Percentiles rank a stretch among this genome's conserved stretches.
Conservation (phyloP, 2,329 filamentous ascomycete genomes). For the Fusarium haematococcum region DNA sequence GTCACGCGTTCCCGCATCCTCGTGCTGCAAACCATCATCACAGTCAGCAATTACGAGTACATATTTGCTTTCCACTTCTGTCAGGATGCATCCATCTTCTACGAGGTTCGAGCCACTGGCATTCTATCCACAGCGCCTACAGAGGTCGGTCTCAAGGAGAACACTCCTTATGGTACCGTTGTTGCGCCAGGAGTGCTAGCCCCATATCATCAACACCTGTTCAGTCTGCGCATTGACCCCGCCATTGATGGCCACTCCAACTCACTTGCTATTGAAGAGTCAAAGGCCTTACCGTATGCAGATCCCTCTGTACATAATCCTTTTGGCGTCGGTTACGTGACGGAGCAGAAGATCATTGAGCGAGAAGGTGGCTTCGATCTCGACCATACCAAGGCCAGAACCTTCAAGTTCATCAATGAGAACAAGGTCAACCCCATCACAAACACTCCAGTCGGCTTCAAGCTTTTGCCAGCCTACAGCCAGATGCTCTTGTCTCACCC, state of each 20-base stretch:
- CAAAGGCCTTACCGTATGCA: conserved; percentile 55
- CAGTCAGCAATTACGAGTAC: conserved; percentile 73
- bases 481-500: conserved; percentile 57
- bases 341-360: conserved; percentile 57
- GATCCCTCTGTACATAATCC: conserved; percentile 60
- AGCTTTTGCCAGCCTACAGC: conserved; percentile 59
- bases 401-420: conserved; percentile 63
- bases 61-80: conserved; percentile 60
- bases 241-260: conserved; percentile 71
- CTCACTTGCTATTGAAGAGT: conserved; percentile 58
- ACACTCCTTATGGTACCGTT: conserved; percentile 67
- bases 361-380: conserved; percentile 62
- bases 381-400: conserved; percentile 60
- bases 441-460: conserved; percentile 59
- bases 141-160: conserved; percentile 63
- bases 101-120: conserved; percentile 54
- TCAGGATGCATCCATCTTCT: conserved; percentile 60
- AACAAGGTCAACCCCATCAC: conserved; percentile 56
- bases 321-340: conserved; percentile 60
- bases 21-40: conserved; percentile 72
- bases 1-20: conserved; percentile 67
- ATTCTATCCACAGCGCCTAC: conserved; percentile 60
- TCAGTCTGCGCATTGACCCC: conserved; percentile 74
- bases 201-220: conserved; percentile 77
- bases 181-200: conserved; percentile 72